Evolutionary conservation across 148 eudicot genomes (phyloP), one percentile per base, ranked within the genome.

Genomic region (Linanthus parryae): DNA sequence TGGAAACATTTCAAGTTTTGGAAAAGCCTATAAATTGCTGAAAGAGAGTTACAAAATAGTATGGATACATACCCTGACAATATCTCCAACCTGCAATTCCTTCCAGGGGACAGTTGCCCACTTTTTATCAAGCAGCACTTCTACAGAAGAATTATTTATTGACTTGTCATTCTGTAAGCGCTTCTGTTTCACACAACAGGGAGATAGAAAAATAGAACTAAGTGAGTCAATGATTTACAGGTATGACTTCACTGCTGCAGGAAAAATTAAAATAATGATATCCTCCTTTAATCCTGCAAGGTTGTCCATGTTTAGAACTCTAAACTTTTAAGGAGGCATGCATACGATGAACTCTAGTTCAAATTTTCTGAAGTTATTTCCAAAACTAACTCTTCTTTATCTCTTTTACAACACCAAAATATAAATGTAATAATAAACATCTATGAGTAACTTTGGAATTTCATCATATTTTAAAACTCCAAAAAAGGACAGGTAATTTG

Each of bases 111-210:
- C 61, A 34, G 57, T 53, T 58, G 63, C 76, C 98, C 98, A 92
- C 56, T 42, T 79, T 55, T 68, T 72, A 63, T 76, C 85, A 73
- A 67, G 90, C 58, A 92, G 65, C 56, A 84, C 76, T 38, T 92
- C 96, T 31, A 84, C 52, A 48, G 66, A 49, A 41, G 94, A 53
- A 64, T 87, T 92, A 60, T 92, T 92, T 61, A 92, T 84, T 27
- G 90, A 24, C 80, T 71, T 62, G 54, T 92, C 98, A 75, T 92
- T 92, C 74, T 92, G 95, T 59, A 81, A 72, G 49, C 98, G 94
- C 68, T 92, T 92, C 98, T 92, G 84, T 67, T 56, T 36, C 55
- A 59, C 57, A 70, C 44, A 36, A 66, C 18, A 51, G 52, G 48
- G 39, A 56, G 20, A 67, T 24, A 25, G 0, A 44, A 43, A 44